Percentiles rank a stretch among this genome's conserved stretches.
Conservation (phyloP, 495 filamentous ascomycete species). For the Penicillium canescens region DNA sequence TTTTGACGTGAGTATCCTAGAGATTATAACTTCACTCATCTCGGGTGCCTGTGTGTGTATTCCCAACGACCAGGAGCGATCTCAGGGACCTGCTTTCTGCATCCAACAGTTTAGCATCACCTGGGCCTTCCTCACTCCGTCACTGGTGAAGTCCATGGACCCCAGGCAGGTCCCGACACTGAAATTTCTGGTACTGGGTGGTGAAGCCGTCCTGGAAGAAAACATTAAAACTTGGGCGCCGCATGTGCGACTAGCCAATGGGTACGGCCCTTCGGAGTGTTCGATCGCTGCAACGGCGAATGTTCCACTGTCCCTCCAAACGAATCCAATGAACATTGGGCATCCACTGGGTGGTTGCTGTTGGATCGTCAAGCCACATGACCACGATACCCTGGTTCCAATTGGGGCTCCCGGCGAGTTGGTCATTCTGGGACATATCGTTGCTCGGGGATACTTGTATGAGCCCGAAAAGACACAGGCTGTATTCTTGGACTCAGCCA, state of each 20-base stretch:
- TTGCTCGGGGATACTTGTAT: too few relatives aligned
- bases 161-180: slow-evolving; percentile 36
- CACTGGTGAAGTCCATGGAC: slow-evolving; percentile 29
- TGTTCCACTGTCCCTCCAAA: background rate
- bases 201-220: slow-evolving; percentile 39
- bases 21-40: slow-evolving; percentile 36
- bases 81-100: slow-evolving; percentile 24
- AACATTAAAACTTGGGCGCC: slow-evolving; percentile 16
- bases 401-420: too few relatives aligned
- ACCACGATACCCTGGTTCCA: slow-evolving; percentile 22
- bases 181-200: slow-evolving; percentile 32
- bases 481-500: background rate
- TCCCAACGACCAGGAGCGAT: slow-evolving; percentile 14
- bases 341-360: slow-evolving; percentile 28
- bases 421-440: too few relatives aligned
- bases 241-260: slow-evolving; percentile 31
- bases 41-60: slow-evolving; percentile 33
- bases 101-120: slow-evolving; percentile 24
- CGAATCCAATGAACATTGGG: slow-evolving; percentile 25
- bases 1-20: slow-evolving; percentile 36
- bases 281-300: slow-evolving; percentile 30
- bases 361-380: slow-evolving; percentile 41
- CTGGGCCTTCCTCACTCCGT: slow-evolving; percentile 28
- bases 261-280: slow-evolving; percentile 44
- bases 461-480: too few relatives aligned